A percentile compares a stretch with the other conserved stretches of the same genome.
Conservation (phyloP, 2,329 filamentous ascomycete genomes). For the Calonectria hawksworthii region DNA sequence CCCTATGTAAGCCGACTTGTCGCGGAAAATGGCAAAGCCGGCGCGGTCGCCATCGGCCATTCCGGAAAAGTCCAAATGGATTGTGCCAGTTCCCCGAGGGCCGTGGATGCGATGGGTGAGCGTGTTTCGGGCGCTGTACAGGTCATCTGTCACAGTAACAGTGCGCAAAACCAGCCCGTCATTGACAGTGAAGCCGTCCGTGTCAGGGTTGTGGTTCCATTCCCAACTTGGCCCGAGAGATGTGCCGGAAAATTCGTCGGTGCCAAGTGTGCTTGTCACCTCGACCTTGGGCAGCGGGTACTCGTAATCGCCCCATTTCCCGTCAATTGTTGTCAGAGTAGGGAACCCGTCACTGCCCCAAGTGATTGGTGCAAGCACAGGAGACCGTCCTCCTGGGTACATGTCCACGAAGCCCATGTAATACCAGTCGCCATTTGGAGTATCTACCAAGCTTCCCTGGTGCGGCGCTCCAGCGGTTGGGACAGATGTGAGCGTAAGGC, state of each 20-base stretch:
- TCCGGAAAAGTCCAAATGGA: conserved; percentile 61
- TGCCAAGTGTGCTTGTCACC: conserved; percentile 37
- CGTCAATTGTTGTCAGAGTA: conserved; percentile 53
- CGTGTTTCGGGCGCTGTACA: conserved; percentile 63
- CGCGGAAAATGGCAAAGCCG: conserved; percentile 67
- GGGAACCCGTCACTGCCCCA: conserved; percentile 69
- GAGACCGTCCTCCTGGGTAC: conserved; percentile 70
- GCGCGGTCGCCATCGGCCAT: conserved; percentile 66
- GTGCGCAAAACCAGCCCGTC: conserved; percentile 62
- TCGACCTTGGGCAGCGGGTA: conserved; percentile 54
- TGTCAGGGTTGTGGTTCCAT: conserved; percentile 74
- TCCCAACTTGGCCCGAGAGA: conserved; percentile 65
- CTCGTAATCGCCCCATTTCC: conserved; percentile 59
- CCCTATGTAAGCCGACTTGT: conserved; percentile 67
- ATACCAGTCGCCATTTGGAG: conserved; percentile 67
- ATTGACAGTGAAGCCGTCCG: conserved; percentile 58
- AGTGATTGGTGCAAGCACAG: conserved; percentile 67
- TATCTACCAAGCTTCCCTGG: conserved; percentile 70
- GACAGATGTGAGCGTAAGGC: conserved; percentile 55
- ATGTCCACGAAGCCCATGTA: conserved; percentile 70
- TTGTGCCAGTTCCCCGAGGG: conserved; percentile 61
- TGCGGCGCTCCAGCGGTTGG: conserved; percentile 61
- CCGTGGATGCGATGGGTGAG: conserved; percentile 62
- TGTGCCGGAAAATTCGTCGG: conserved; percentile 60
- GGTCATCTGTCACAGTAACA: conserved; percentile 65